Base-by-base conservation (phyloP, 2,329 filamentous ascomycete species). In the Alternaria ethzedia region DNA sequence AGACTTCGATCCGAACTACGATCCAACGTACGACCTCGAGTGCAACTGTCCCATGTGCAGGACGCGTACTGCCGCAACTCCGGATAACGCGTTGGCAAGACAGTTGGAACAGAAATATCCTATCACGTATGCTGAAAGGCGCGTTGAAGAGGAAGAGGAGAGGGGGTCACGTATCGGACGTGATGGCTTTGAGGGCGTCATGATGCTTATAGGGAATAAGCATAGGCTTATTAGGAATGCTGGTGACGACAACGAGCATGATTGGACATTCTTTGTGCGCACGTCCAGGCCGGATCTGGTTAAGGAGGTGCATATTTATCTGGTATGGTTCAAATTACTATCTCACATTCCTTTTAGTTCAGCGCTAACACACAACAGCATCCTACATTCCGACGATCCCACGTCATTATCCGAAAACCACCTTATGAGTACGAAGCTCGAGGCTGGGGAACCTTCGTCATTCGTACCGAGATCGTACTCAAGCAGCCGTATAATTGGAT, bases 251-350 rank as follows among this genome's bases (percentile, higher is more conserved):
- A 83, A 82, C 50, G 67, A 75, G 59, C 83, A 84, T 64, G 76
- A 81, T 30, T 85, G 83, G 82, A 81, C 77, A 0, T 84, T 84
- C 64, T 85, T 84, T 65, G 80, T 84, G 6, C 66, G 75, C n/a
- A 73, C 78, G 1, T 81, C 78, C n/a, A 73, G 81, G 4, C 78
- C 74, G 10, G 82, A 83, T n/a, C 76, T 84, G 25, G 75, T 85
- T 9, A 75, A 83, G 57, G 76, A 83, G 61, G 79, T 85, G 8
- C 78, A 82, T 26, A 78, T 84, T 5, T 61, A 76, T 20, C 49
- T 80, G 55, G 60, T 63, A 30, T 25, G 25, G 25, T 25, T 25
- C 7, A 8, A 25, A 25, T 25, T 25, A 7, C 25, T 25, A 25
- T 25, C 25, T 25, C 25, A 25, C 25, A 9, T 25, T 25, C 25